Percentiles rank a stretch among this genome's conserved stretches.
phyloP scores from a whole-genome alignment of 2,329 filamentous ascomycete species.

The Monosporascus sp. region DNA sequence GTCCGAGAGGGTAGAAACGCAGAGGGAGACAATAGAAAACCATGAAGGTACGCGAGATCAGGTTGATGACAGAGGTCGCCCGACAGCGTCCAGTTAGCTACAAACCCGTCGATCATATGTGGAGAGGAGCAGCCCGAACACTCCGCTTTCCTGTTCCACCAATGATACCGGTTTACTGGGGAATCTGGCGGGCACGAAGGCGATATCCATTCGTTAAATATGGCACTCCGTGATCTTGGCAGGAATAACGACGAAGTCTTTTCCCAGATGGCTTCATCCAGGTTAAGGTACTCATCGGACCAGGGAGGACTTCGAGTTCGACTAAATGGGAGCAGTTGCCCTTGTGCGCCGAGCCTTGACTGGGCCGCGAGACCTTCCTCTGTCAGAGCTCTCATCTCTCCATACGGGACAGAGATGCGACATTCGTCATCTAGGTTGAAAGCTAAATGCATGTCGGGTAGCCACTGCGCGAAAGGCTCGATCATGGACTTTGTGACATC shows the following conservation, averaged over 20 bases:
- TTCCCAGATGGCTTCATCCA: slow-evolving; percentile 19
- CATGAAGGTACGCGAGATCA: slow-evolving; percentile 44
- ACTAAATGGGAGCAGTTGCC: slow-evolving; percentile 16
- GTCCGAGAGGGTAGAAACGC: slow-evolving; percentile 37
- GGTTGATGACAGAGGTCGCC: slow-evolving; percentile 47
- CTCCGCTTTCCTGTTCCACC: slow-evolving; percentile 33
- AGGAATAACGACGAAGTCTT: slow-evolving; percentile 20
- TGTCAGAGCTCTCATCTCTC: slow-evolving; percentile 34
- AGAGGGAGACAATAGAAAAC: slow-evolving; percentile 44
- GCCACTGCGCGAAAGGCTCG: slow-evolving; percentile 35
- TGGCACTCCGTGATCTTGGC: slow-evolving; percentile 21
- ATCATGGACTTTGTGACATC: slow-evolving; percentile 33
- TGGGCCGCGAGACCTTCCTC: slow-evolving; percentile 16
- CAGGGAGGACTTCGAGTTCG: slow-evolving; percentile 16
- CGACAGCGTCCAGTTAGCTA: slow-evolving; percentile 36
- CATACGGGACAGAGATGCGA: slow-evolving; percentile 39
- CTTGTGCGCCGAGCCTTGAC: slow-evolving; percentile 21
- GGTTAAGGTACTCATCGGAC: slow-evolving; percentile 16
- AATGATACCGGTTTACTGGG: slow-evolving; percentile 33
- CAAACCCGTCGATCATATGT: slow-evolving; percentile 35
- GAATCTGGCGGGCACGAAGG: slow-evolving; percentile 42
- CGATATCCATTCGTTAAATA: slow-evolving; percentile 33
- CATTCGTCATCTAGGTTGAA: slow-evolving; percentile 49
- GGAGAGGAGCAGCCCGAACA: slow-evolving; percentile 30
- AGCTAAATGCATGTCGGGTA: slow-evolving; percentile 49